Base-by-base conservation (phyloP, 2,329 filamentous ascomycete genomes). In the Colletotrichum chrysophilum region DNA sequence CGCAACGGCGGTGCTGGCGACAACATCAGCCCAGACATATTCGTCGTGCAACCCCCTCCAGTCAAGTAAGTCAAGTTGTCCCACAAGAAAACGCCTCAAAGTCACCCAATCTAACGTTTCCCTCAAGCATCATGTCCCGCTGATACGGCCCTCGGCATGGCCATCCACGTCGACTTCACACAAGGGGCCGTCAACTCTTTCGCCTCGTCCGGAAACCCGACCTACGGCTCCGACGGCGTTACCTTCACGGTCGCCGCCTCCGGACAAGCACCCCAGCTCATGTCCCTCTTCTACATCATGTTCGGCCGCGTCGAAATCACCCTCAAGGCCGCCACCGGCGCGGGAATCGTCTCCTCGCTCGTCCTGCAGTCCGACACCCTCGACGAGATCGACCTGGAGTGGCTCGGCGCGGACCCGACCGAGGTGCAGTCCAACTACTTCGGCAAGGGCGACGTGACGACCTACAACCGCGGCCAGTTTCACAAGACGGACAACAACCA, bases 401-500 rank as follows among this genome's bases (percentile, higher is more conserved):
- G 96, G 95, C 91, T 99, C 28, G 97, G 97, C 74, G 92, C 93
- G 71, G 91, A 95, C 82, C 86, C 90, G 78, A 87, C 88, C 73
- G 89, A 98, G 84, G 94, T 98, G n/a, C 97, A 99, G 86, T 94
- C 93, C 79, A 99, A 99, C 86, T 99, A 98, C 87, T 99, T 99
- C 80, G 95, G 96, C 84, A 98, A 98, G 85, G 97, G 96, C 69
- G 90, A 94, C 79, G 96, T 95, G 0, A 93, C 91, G 34, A 91
- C 91, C n/a, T 98, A 96, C 88, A 95, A 97, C 86, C 94, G 97
- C 71, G 96, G 95, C 77, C 93, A 94, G 74, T 96, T 95, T 83
- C 95, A 97, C 84, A 86, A 91, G 6, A 84, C 86, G 87, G 93
- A 81, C 78, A 90, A 90, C 80, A 97, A 94, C 77, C 96, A 98